Evolutionary conservation across 1,139 yeast genomes (phyloP).

Genomic region (Magnusiomyces suaveolens): DNA sequence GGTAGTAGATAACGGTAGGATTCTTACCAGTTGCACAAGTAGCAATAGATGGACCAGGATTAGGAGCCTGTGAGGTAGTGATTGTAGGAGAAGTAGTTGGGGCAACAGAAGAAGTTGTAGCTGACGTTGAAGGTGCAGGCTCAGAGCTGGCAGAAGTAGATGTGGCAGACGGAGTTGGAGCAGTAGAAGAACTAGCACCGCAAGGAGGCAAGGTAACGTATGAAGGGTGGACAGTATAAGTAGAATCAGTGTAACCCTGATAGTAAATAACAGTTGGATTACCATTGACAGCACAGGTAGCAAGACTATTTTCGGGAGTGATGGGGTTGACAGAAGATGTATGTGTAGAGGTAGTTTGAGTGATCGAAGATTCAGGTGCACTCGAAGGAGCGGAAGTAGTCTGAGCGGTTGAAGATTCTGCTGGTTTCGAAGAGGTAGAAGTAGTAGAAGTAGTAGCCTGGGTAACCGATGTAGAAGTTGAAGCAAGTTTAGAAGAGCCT

Average conservation of each 20-base stretch:
- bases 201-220: background rate
- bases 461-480: background rate
- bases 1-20: background rate
- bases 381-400: background rate
- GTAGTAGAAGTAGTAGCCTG: background rate
- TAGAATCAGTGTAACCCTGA: background rate
- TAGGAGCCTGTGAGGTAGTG: background rate
- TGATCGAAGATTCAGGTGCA: slow-evolving; percentile 19
- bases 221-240: background rate
- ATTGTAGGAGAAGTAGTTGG: background rate
- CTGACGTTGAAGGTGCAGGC: background rate
- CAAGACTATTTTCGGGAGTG: background rate
- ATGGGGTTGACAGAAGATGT: slow-evolving; percentile 2
- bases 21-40: background rate
- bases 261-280: background rate
- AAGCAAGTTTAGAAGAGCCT: background rate
- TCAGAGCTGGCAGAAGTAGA: background rate
- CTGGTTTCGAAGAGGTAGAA: background rate
- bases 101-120: background rate
- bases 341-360: slow-evolving; percentile 14
- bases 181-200: background rate
- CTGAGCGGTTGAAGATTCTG: background rate
- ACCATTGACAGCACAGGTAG: background rate
- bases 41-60: background rate
- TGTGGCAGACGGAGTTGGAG: background rate